Conservation (phyloP, 2,329 filamentous ascomycete species). For the Hymenoscyphus linearis region DNA sequence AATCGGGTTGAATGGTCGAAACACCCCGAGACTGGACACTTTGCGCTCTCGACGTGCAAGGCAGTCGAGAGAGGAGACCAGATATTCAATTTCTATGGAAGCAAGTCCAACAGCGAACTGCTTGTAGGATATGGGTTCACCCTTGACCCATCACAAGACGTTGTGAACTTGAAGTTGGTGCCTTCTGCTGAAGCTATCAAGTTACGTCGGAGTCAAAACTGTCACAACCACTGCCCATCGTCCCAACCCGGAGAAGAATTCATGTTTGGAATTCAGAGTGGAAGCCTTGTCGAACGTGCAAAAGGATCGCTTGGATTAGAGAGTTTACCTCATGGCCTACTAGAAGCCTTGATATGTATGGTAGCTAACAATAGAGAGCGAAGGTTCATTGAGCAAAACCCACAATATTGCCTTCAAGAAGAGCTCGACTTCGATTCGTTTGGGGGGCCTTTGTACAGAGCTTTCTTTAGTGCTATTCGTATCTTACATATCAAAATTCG, state of each 20-base stretch:
- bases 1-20: slow-evolving; percentile 56
- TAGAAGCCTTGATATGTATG: slow-evolving; percentile 27
- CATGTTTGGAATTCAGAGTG: slow-evolving; percentile 21
- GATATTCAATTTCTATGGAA: slow-evolving; percentile 66
- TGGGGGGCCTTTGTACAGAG: slow-evolving; percentile 17
- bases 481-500: slow-evolving; percentile 20
- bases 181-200: slow-evolving; percentile 12
- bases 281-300: not conserved
- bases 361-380: slow-evolving; percentile 23
- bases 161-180: slow-evolving; percentile 26
- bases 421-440: slow-evolving; percentile 14
- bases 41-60: slow-evolving; percentile 40
- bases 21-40: slow-evolving; percentile 35
- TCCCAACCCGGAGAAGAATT: slow-evolving; percentile 22
- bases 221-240: slow-evolving; percentile 7
- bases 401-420: slow-evolving; percentile 12
- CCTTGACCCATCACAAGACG: slow-evolving; percentile 38
- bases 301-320: slow-evolving; percentile 8
- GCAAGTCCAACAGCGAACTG: slow-evolving; percentile 70
- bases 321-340: slow-evolving; percentile 23
- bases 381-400: slow-evolving; percentile 14
- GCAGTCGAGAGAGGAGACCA: slow-evolving; percentile 46
- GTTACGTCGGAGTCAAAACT: slow-evolving; percentile 23
- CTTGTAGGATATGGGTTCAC: slow-evolving; percentile 60
- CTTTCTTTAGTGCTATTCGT: slow-evolving; percentile 12